Conservation (phyloP, 2,329 filamentous ascomycete species). For the Chrysosporium queenslandicum region DNA sequence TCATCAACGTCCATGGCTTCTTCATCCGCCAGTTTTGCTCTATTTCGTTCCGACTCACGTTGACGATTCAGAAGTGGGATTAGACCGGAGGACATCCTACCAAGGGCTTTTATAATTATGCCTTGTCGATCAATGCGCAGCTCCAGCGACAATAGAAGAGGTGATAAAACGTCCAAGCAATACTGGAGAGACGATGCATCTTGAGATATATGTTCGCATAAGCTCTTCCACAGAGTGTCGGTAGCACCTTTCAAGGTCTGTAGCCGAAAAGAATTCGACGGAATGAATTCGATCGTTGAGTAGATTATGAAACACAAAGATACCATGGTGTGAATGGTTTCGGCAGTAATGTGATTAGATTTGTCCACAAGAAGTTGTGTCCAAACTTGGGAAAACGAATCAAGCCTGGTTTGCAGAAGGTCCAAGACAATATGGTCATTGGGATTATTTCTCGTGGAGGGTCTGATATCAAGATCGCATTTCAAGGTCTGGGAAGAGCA, state of each 20-base stretch:
- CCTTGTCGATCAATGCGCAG: slow-evolving; percentile 18
- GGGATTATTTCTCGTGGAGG: slow-evolving; percentile 24
- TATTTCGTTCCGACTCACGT: slow-evolving; percentile 20
- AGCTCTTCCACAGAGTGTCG: slow-evolving; percentile 26
- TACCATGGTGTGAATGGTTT: slow-evolving; percentile 42
- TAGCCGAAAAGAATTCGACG: slow-evolving; percentile 25
- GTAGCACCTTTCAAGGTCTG: slow-evolving; percentile 25
- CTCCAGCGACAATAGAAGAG: slow-evolving; percentile 24
- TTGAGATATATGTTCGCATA: slow-evolving; percentile 27
- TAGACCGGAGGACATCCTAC: slow-evolving; percentile 24
- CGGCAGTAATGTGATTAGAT: slow-evolving; percentile 39
- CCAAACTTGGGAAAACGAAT: slow-evolving; percentile 39
- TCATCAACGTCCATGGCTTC: slow-evolving; percentile 39
- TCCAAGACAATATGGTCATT: slow-evolving; percentile 37
- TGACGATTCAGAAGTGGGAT: slow-evolving; percentile 25
- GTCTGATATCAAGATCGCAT: slow-evolving; percentile 18
- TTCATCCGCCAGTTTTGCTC: slow-evolving; percentile 21
- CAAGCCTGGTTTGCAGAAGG: slow-evolving; percentile 38
- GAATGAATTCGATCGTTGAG: slow-evolving; percentile 30
- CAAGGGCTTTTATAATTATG: slow-evolving; percentile 21
- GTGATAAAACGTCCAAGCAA: slow-evolving; percentile 28
- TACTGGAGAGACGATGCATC: slow-evolving; percentile 25
- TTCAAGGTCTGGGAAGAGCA: not conserved
- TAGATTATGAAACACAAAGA: slow-evolving; percentile 40
- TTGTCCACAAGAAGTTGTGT: slow-evolving; percentile 33